Evolutionary conservation across 176 grass and related monocot genomes (phyloP).

Genomic region (Eragrostis curvula): DNA sequence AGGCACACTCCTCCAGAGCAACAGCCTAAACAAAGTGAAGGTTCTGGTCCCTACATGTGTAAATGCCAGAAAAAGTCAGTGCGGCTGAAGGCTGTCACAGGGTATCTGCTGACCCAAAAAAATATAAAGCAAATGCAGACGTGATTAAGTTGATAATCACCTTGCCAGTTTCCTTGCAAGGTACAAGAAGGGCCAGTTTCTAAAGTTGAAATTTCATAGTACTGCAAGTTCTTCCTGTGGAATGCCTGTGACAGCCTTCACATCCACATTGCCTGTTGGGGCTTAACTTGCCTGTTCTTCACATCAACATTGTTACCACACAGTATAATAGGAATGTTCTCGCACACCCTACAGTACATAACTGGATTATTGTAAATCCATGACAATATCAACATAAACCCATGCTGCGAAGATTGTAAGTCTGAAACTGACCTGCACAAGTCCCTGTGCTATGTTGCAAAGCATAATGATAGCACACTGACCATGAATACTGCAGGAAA

Average conservation of each 20-base stretch:
- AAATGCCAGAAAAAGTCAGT: slow-evolving; percentile 14
- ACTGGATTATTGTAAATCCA: background rate
- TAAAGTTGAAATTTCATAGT: slow-evolving; percentile 86
- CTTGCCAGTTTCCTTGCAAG: slow-evolving; percentile 70
- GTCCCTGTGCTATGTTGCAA: slow-evolving; percentile 76
- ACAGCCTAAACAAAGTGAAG: slow-evolving; percentile 77
- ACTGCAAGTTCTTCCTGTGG: slow-evolving; percentile 80
- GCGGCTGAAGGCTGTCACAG: background rate
- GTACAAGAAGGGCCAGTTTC: slow-evolving; percentile 78
- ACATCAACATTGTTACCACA: slow-evolving; percentile 88
- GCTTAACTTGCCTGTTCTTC: slow-evolving; percentile 74
- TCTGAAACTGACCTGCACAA: slow-evolving; percentile 56
- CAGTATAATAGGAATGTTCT: slow-evolving; percentile 74
- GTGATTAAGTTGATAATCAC: slow-evolving; percentile 34
- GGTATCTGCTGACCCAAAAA: background rate
- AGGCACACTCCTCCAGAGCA: slow-evolving; percentile 79
- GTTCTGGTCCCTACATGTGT: slow-evolving; percentile 42
- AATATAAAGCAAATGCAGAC: background rate
- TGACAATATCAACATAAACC: background rate
- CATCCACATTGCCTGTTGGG: slow-evolving; percentile 72
- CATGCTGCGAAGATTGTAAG: background rate
- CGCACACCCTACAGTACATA: slow-evolving; percentile 56
- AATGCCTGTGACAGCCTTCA: too few species aligned
- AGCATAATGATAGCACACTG: slow-evolving; percentile 67
- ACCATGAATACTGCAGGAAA: too few species aligned